These are phyloP conservation scores for Osmozyma mogii DNA, from an alignment of 805 yeast genomes.

Conservation along the genomic window DNA sequence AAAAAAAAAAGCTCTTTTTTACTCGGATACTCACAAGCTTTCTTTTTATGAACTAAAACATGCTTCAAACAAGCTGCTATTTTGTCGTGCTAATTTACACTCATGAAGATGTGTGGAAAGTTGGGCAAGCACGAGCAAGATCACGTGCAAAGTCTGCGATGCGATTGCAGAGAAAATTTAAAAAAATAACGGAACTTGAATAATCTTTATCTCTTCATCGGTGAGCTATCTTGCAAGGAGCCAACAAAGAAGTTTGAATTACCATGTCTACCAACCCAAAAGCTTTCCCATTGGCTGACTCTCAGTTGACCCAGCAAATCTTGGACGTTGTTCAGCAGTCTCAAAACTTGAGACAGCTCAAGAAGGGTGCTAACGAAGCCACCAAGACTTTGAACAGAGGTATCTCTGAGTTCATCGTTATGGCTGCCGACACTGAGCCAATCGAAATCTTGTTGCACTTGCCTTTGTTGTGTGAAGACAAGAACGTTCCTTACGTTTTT, in stretches of 20 bases:
- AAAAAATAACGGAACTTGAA: background rate
- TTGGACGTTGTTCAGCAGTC: constrained; percentile 97
- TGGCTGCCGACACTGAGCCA: constrained; percentile 99
- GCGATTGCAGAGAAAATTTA: constrained; percentile 4
- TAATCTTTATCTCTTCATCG: constrained; percentile 8
- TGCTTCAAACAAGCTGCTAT: too few species aligned
- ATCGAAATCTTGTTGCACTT: constrained; percentile 95
- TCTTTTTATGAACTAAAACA: too few species aligned
- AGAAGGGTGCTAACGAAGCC: constrained; percentile 99
- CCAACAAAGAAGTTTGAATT: constrained; percentile 6
- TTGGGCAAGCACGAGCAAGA: too few species aligned
- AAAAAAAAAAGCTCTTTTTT: too few species aligned
- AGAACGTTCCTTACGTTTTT: constrained; percentile 98
- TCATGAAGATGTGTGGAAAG: too few species aligned
- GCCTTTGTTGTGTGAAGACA: constrained; percentile 97
- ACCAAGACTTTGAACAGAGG: constrained; percentile 99
- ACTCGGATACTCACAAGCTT: too few species aligned
- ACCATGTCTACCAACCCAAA: constrained; percentile 87
- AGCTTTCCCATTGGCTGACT: constrained; percentile 98
- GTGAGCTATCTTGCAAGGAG: constrained; percentile 27
- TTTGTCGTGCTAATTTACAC: too few species aligned
- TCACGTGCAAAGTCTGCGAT: background rate
- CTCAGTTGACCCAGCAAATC: constrained; percentile 91
- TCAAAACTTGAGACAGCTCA: constrained; percentile 94
- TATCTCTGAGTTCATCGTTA: constrained; percentile 96